These are phyloP conservation scores for Ceratocystis variospora DNA, from an alignment of 2,329 filamentous ascomycete species.

Conservation along the genomic window DNA sequence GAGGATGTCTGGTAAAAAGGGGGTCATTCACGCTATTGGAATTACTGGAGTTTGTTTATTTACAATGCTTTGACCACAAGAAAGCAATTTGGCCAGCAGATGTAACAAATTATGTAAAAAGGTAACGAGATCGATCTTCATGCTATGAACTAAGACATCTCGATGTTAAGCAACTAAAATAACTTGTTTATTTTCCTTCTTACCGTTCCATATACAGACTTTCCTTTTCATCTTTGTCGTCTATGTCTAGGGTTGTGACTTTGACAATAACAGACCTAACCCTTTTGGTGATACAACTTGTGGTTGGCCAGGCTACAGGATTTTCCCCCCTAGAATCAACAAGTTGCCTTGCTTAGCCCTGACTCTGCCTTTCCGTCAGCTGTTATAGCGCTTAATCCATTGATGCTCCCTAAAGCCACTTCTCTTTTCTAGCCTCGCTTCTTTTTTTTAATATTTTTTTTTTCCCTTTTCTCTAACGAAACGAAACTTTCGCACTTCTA, in stretches of 20 bases:
- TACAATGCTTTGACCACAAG: too few relatives aligned
- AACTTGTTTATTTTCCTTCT: too few relatives aligned
- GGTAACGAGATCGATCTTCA: not conserved
- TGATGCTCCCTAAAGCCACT: slow-evolving; percentile 1
- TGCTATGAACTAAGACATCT: not conserved
- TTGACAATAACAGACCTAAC: not conserved
- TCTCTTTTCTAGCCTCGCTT: not conserved
- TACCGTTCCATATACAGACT: too few relatives aligned
- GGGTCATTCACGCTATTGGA: not conserved
- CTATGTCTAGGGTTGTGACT: not conserved
- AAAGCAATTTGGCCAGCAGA: not conserved
- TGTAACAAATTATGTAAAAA: not conserved
- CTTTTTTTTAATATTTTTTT: not conserved
- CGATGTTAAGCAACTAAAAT: too few relatives aligned
- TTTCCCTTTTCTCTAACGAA: not conserved
- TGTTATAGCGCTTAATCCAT: not conserved
- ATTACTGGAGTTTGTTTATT: not conserved
- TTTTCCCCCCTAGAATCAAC: slow-evolving; percentile 6
- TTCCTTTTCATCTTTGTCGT: not conserved
- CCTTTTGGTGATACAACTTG: not conserved
- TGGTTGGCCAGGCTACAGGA: slow-evolving; percentile 9
- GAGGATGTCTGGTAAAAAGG: slow-evolving; percentile 66
- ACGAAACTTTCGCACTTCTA: not conserved
- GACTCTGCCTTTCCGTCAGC: not conserved
- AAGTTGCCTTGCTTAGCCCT: not conserved